Percentiles rank a stretch among this genome's conserved stretches.
phyloP scores from a whole-genome alignment of 1,284 basidiomycete genomes.

The Apiotrichum gamsii region DNA sequence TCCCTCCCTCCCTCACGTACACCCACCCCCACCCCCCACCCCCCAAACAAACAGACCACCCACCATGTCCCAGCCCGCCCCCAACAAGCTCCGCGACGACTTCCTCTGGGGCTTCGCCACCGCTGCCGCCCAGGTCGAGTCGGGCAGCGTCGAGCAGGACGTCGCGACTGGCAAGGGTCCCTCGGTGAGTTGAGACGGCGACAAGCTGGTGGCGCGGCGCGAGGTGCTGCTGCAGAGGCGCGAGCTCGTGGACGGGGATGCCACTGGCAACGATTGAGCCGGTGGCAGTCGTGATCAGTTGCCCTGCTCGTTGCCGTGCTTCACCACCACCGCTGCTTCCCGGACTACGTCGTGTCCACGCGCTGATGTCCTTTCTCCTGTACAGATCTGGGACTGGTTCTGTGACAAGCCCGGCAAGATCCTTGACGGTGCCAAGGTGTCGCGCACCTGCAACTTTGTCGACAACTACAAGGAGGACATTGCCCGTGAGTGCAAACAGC shows the following conservation, averaged over 20 bases:
- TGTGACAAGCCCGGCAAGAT: slow-evolving; percentile 61
- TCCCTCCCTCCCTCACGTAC: too few species aligned
- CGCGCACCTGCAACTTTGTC: slow-evolving; percentile 65
- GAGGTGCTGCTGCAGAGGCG: too few species aligned
- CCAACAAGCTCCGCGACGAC: slow-evolving; percentile 34
- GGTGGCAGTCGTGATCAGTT: too few species aligned
- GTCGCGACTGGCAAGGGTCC: slow-evolving; percentile 24
- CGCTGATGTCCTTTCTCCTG: neutral
- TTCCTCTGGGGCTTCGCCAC: slow-evolving; percentile 71
- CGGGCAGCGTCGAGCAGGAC: slow-evolving; percentile 22
- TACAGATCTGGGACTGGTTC: slow-evolving; percentile 74
- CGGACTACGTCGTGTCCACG: neutral
- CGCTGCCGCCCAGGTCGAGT: slow-evolving; percentile 49
- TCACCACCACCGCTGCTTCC: too few species aligned
- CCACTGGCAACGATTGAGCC: neutral
- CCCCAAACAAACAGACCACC: neutral
- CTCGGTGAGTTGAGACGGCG: slow-evolving; percentile 26
- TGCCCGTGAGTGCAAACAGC: slow-evolving; percentile 40
- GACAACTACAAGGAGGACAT: slow-evolving; percentile 63
- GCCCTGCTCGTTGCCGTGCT: too few species aligned
- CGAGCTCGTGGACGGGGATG: too few species aligned
- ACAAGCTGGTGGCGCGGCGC: too few species aligned
- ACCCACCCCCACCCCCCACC: neutral
- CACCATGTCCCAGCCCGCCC: neutral
- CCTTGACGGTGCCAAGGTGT: slow-evolving; percentile 60